Evolutionary conservation across 2,329 filamentous ascomycete genomes (phyloP), one percentile per base, ranked within the genome.

Genomic region (Pyricularia sp.): DNA sequence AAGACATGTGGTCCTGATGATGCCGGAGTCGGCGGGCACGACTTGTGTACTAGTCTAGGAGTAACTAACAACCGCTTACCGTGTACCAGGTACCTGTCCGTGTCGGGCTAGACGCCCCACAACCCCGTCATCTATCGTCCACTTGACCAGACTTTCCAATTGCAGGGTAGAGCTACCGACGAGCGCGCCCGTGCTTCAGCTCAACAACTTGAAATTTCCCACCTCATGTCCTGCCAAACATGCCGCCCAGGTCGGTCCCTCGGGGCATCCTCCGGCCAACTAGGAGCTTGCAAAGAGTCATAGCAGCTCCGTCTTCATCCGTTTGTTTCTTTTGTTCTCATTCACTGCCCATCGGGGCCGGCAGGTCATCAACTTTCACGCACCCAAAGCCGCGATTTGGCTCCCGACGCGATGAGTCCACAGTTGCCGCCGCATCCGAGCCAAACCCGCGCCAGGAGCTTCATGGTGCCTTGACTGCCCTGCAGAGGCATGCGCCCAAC

Each of bases 401-500:
- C 42, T 50, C 42, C 42, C 42, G 42, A 50, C 42, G 42, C 42
- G 42, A 9, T 50, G 42, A 50, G 42, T 50, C 42, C 42, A 50
- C 42, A 50, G n/a, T 50, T 14, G 0, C 66, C 63, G 7, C 66
- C 30, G 12, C 58, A 20, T n/a, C 55, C 33, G 31, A 31, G 58
- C 66, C 71, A 10, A 74, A 81, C 69, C 76, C 81, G 17, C 81
- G 85, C 59, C 74, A 79, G 69, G 84, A 90, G 72, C 84, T 92
- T 5, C 83, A 90, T 71, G 78, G 83, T 63, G 81, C 86, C 2
- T 81, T 94, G 0, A 77, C 83, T 1, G 83, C 86, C 26, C 81
- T 94, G 2, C 84, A 90, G 73, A 85, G 84, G 67, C 80, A 86
- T 66, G 87, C 88, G 1, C 83, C 86, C 28, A 85, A 83, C 69